Percentiles rank a stretch among this genome's conserved stretches.
These are phyloP conservation scores for Yarrowia porcina DNA, from an alignment of 805 yeast genomes.

Conservation along the genomic window DNA sequence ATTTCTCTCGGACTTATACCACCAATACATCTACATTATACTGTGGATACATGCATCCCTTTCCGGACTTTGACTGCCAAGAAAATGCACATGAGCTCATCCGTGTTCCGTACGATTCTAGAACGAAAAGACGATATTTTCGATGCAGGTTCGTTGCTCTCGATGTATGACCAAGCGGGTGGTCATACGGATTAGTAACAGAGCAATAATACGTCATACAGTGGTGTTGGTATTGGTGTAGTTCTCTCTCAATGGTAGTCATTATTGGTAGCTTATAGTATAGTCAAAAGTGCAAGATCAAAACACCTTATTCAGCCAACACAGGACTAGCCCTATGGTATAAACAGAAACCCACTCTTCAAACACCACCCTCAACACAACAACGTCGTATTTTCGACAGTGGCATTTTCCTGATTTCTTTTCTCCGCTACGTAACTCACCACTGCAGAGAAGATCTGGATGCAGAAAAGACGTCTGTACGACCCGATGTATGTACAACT, in stretches of 20 bases:
- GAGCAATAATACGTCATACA: too few relatives aligned
- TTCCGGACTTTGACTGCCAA: too few relatives aligned
- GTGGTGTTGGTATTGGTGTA: too few relatives aligned
- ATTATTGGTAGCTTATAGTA: too few relatives aligned
- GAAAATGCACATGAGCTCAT: not conserved
- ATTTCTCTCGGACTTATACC: not conserved
- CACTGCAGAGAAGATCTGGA: slow-evolving; percentile 1
- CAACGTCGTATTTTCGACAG: not conserved
- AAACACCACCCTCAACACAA: not conserved
- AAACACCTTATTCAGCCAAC: too few relatives aligned
- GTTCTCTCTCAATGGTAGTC: too few relatives aligned
- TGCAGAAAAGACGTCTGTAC: not conserved
- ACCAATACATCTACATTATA: not conserved
- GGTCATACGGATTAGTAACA: too few relatives aligned
- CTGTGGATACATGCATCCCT: too few relatives aligned
- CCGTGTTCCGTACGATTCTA: not conserved
- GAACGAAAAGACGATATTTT: not conserved
- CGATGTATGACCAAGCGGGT: not conserved
- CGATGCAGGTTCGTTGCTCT: not conserved
- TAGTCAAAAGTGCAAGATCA: too few relatives aligned
- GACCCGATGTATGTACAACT: not conserved
- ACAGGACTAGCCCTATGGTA: too few relatives aligned
- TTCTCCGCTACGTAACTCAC: slow-evolving; percentile 2
- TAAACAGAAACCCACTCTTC: too few relatives aligned
- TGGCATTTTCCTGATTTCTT: not conserved